A percentile compares a stretch with the other conserved stretches of the same genome.
Conservation (phyloP, 225 moss, liverwort and hornwort genomes). For the Bryum argenteum region DNA sequence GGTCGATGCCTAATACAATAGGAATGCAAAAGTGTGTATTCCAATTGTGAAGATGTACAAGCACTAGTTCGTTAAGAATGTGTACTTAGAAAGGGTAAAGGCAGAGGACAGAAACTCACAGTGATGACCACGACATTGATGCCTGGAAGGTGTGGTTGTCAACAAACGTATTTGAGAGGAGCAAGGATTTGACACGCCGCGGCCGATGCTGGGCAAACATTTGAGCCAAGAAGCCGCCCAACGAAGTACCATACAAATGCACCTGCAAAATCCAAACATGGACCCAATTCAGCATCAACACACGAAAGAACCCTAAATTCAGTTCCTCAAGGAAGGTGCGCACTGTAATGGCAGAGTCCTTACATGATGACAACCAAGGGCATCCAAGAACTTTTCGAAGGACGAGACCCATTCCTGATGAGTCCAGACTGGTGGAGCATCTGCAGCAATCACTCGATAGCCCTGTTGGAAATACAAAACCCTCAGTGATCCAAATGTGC, state of each 20-base stretch:
- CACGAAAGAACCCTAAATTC: constrained; percentile 8
- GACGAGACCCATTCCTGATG: constrained; percentile 95
- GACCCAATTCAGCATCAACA: neutral
- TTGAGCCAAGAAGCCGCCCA: constrained; percentile 93
- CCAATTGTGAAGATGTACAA: neutral
- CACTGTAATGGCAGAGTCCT: constrained; percentile 18
- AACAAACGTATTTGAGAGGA: constrained; percentile 93
- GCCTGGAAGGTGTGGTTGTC: constrained; percentile 83
- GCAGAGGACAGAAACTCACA: constrained; percentile 58
- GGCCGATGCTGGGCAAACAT: constrained; percentile 86
- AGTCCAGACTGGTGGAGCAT: constrained; percentile 87
- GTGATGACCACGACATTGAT: constrained; percentile 75
- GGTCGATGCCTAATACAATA: neutral
- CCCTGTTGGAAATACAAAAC: constrained; percentile 56
- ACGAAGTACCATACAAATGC: constrained; percentile 94
- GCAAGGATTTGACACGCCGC: constrained; percentile 86
- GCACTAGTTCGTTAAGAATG: constrained; percentile 2
- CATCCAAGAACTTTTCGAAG: constrained; percentile 95
- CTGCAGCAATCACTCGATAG: constrained; percentile 91
- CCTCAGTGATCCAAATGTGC: constrained; percentile 8
- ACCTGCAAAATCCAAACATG: constrained; percentile 50
- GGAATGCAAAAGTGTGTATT: neutral
- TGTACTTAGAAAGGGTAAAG: neutral
- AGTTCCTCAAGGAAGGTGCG: neutral
- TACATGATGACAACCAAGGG: constrained; percentile 89